A percentile compares a stretch with the other conserved stretches of the same genome.
Conservation (phyloP, 2,329 filamentous ascomycete species). For the Trichoderma atroviride region DNA sequence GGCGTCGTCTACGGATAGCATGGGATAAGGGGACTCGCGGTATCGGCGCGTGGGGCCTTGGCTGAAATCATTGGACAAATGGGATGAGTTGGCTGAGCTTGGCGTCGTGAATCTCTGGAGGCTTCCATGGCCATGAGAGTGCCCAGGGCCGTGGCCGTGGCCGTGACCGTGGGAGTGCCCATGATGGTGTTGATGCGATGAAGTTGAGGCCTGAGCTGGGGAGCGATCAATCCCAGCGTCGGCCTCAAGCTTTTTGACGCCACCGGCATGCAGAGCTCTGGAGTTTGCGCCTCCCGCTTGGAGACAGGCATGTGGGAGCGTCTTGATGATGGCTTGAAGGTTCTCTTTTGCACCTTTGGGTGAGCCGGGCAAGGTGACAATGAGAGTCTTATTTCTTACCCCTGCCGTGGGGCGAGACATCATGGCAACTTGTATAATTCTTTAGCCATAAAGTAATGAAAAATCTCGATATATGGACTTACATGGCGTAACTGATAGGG, state of each 20-base stretch:
- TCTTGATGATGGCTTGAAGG: slow-evolving; percentile 81
- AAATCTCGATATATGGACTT: slow-evolving; percentile 42
- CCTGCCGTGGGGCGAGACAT: slow-evolving; percentile 96
- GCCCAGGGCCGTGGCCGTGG: slow-evolving; percentile 62
- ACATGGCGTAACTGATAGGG: slow-evolving; percentile 87
- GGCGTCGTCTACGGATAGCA: slow-evolving; percentile 84
- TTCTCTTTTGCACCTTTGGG: slow-evolving; percentile 96
- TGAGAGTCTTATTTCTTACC: slow-evolving; percentile 76
- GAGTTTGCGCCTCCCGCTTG: slow-evolving; percentile 86
- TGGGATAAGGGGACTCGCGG: slow-evolving; percentile 86
- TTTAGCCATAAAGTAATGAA: not conserved
- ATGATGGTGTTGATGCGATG: slow-evolving; percentile 54
- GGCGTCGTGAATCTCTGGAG: slow-evolving; percentile 74
- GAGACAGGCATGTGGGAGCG: slow-evolving; percentile 92
- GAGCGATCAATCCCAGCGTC: slow-evolving; percentile 68
- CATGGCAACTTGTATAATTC: slow-evolving; percentile 70
- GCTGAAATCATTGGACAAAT: slow-evolving; percentile 62
- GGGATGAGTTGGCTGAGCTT: slow-evolving; percentile 56
- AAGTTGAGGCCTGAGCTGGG: slow-evolving; percentile 38
- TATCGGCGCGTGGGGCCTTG: slow-evolving; percentile 70
- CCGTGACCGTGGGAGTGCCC: slow-evolving; percentile 30
- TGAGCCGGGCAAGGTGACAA: slow-evolving; percentile 89
- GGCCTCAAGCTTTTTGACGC: slow-evolving; percentile 78
- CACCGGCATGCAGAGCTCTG: slow-evolving; percentile 75
- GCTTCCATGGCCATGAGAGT: slow-evolving; percentile 52